Percentiles rank a stretch among this genome's conserved stretches.
Evolutionary conservation across 345 rosid species (phyloP).

Genomic region (Rhodamnia argentea): DNA sequence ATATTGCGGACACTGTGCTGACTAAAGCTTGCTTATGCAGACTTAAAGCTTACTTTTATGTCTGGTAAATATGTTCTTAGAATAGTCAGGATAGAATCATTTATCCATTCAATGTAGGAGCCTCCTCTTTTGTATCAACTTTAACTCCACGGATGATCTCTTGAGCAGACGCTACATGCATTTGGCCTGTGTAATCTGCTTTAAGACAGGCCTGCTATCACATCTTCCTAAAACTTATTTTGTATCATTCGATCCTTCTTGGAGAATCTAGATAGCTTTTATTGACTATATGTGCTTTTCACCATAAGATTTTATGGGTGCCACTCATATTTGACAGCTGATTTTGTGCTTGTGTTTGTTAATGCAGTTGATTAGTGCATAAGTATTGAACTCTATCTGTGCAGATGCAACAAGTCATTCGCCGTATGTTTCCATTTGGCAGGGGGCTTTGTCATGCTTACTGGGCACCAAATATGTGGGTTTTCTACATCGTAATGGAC

Average conservation of each 20-base stretch:
- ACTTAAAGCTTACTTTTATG: background rate
- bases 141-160: background rate
- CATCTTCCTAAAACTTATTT: background rate
- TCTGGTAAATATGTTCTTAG: background rate
- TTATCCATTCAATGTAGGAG: background rate
- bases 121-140: background rate
- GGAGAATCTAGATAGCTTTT: background rate
- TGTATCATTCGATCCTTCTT: background rate
- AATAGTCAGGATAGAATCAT: background rate
- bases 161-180: background rate
- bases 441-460: constrained; percentile 96
- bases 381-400: constrained; percentile 2
- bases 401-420: constrained; percentile 77
- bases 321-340: background rate
- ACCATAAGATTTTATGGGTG: background rate
- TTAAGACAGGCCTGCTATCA: background rate
- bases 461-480: constrained; percentile 99
- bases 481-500: constrained; percentile 74
- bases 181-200: background rate
- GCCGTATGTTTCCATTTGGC: constrained; percentile 91
- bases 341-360: background rate
- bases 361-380: background rate
- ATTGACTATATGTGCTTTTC: background rate
- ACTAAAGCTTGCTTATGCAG: background rate
- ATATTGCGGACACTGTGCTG: background rate